These are phyloP conservation scores for Pleurotus citrinopileatus DNA, from an alignment of 768 basidiomycete genomes.

Conservation along the genomic window DNA sequence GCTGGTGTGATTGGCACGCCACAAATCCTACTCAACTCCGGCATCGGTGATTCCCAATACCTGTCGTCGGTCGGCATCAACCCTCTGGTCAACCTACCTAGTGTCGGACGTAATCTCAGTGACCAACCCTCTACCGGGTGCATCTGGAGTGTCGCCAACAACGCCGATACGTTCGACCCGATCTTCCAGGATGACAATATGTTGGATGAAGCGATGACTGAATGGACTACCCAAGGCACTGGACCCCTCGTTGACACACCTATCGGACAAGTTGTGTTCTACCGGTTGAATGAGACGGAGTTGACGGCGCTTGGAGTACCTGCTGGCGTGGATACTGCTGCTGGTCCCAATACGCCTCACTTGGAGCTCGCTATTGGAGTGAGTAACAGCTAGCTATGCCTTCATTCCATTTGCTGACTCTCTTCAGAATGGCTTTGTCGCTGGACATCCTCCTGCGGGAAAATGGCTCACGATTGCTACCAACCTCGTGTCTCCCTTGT, in stretches of 20 bases:
- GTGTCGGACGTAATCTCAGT: constrained; percentile 24
- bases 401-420: no score
- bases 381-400: constrained; percentile 11
- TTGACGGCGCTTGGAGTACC: constrained; percentile 21
- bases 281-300: not conserved
- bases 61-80: constrained; percentile 14
- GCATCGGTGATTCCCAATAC: not conserved
- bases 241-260: constrained; percentile 16
- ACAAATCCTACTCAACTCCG: no score
- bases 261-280: constrained; percentile 7
- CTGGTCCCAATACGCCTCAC: constrained; percentile 33
- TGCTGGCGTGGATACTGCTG: constrained; percentile 28
- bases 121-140: constrained; percentile 16
- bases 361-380: constrained; percentile 32
- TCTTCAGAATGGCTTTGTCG: no score
- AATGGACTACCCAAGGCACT: constrained; percentile 17
- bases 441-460: constrained; percentile 13
- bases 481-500: constrained; percentile 21
- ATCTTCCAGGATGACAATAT: constrained; percentile 13
- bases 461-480: constrained; percentile 13
- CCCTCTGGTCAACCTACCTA: constrained; percentile 16
- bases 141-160: constrained; percentile 9
- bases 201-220: constrained; percentile 11
- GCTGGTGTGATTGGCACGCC: constrained; percentile 27
- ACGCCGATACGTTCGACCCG: constrained; percentile 14